Evolutionary conservation across 352 stramenopile genomes (phyloP), one percentile per base, ranked within the genome.

Genomic region (Phytopythium sindhum): DNA sequence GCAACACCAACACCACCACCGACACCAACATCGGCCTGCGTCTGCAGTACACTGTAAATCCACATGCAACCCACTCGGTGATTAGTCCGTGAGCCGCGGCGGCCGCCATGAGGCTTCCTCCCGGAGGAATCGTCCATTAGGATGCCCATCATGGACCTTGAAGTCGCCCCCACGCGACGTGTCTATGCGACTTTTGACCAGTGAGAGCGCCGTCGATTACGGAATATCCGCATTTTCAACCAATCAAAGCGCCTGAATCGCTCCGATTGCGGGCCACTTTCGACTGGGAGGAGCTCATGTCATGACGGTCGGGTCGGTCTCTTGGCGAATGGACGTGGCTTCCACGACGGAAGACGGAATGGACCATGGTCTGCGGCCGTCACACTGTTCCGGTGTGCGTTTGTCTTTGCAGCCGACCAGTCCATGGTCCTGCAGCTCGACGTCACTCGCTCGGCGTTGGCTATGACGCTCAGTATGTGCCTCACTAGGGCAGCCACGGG

Each of bases 381-480:
- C 29, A 28, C 53, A 59, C 53, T 47, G 33, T 59, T 45, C 53
- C 53, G 53, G 53, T 47, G 53, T 26, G 53, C 54, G 54, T 60
- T 48, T 48, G 35, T 60, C 54, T 60, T 60, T 60, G 54, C 35
- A 35, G 54, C 54, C 54, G 35, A 47, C 51, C 51, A 42, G 51
- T 37, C n/a, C 45, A 28, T 52, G 45, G 24, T n/a, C 21, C 45
- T 29, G 2, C 45, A 7, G 7, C n/a, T 15, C 45, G 1, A 4
- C 17, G 45, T 29, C 10, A 31, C 21, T n/a, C 12, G 45, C 45
- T 24, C n/a, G 48, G 48, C 26, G 48, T 6, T 12, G 10, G 11
- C 42, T n/a, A 6, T 21, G 15, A 1, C 14, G 39, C 42, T 48
- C 21, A n/a, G 19, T 26, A 26, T 26, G 42, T 5, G 19, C 42